A percentile compares a stretch with the other conserved stretches of the same genome.
Evolutionary conservation across 805 yeast species (phyloP).

Genomic region (Candida argentea): DNA sequence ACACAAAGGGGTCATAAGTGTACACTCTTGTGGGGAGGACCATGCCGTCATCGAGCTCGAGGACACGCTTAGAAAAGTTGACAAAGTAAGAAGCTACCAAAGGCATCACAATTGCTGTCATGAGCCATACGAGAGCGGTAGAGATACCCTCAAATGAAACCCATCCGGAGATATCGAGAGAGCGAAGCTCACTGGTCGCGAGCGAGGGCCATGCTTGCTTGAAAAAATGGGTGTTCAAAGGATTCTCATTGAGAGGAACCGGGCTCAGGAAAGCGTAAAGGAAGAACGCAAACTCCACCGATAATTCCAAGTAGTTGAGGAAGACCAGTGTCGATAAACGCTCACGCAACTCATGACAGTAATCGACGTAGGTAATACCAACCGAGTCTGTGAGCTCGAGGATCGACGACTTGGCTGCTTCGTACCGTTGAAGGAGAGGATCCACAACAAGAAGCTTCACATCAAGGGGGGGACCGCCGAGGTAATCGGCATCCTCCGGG

Average conservation of each 20-base stretch:
- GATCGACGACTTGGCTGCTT: slow-evolving; percentile 14
- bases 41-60: slow-evolving; percentile 24
- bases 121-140: slow-evolving; percentile 33
- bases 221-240: slow-evolving; percentile 24
- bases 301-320: slow-evolving; percentile 22
- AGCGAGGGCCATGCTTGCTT: slow-evolving; percentile 21
- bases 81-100: slow-evolving; percentile 37
- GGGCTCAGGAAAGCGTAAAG: slow-evolving; percentile 24
- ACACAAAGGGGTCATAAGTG: slow-evolving; percentile 42
- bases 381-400: slow-evolving; percentile 24
- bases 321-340: slow-evolving; percentile 26
- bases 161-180: slow-evolving; percentile 30
- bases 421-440: slow-evolving; percentile 24
- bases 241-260: slow-evolving; percentile 25
- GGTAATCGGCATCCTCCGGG: slow-evolving; percentile 24
- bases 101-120: slow-evolving; percentile 32
- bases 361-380: slow-evolving; percentile 25
- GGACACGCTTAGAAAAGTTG: slow-evolving; percentile 37
- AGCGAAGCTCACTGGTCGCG: slow-evolving; percentile 11
- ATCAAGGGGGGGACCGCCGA: slow-evolving; percentile 29
- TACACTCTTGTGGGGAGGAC: slow-evolving; percentile 25
- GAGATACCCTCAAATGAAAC: slow-evolving; percentile 11
- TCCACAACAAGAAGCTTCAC: slow-evolving; percentile 28
- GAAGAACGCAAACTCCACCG: slow-evolving; percentile 21
- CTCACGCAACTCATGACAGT: slow-evolving; percentile 29